These are phyloP conservation scores for Loxodes magnus DNA, from an alignment of 73 alveolate genomes.

Conservation along the genomic window DNA sequence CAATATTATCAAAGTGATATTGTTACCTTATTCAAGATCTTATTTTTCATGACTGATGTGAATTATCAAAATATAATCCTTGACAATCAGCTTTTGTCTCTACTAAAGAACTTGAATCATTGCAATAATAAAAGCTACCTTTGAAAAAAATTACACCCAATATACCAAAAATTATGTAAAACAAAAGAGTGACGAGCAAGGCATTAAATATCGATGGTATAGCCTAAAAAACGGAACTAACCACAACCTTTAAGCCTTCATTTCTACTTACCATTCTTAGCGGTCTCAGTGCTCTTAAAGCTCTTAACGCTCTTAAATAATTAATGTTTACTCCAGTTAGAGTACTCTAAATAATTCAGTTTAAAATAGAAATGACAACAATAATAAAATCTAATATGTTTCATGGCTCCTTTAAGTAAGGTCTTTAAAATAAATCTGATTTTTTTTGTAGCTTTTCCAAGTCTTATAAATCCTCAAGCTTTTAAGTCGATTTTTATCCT, in stretches of 20 bases:
- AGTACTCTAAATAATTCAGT: constrained; percentile 15
- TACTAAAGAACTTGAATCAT: constrained; percentile 17
- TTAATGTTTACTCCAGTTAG: constrained; percentile 1
- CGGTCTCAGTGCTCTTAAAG: constrained; percentile 63
- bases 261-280: constrained; percentile 58
- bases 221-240: constrained; percentile 34
- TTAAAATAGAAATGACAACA: constrained; percentile 20
- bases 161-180: constrained; percentile 56
- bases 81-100: constrained; percentile 14
- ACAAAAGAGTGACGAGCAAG: constrained; percentile 36
- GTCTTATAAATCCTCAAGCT: too few relatives aligned
- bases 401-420: constrained; percentile 38
- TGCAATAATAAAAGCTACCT: constrained; percentile 27
- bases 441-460: too few relatives aligned
- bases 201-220: constrained; percentile 55
- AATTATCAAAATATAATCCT: constrained; percentile 26
- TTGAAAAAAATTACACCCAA: constrained; percentile 48
- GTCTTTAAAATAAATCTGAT: constrained; percentile 12
- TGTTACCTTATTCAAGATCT: constrained; percentile 23
- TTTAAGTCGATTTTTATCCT: too few relatives aligned
- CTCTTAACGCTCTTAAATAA: constrained; percentile 35
- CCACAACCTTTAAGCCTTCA: constrained; percentile 58
- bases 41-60: constrained; percentile 15
- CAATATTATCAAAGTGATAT: constrained; percentile 44
- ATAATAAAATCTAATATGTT: constrained; percentile 36